Evolutionary conservation across 1,139 yeast genomes (phyloP), one percentile per base, ranked within the genome.

Genomic region (Diutina catenulata): DNA sequence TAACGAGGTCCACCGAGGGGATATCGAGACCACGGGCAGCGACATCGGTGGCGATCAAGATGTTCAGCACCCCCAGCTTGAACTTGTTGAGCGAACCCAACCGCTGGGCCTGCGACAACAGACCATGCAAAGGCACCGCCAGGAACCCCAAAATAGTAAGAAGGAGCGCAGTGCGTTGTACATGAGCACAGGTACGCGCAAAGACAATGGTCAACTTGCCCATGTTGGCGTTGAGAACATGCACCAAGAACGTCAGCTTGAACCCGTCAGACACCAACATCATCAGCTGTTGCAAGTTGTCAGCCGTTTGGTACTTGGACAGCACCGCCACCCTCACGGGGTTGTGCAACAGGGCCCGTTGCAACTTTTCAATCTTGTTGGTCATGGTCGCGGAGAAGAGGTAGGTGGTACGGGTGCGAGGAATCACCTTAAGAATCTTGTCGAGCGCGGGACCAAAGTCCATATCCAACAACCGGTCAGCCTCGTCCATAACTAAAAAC

Each of bases 1-100:
- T 70, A 37, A 91, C 98, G 39, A 84, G 69, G 57, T 91, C 98
- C 32, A 91, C 98, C 20, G 81, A 70, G 5, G 98, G 98, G 44
- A 91, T 91, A 70, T 91, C 98, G 47, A 91, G 71, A 42, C 98
- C 98, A 62, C 98, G 76, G 2, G 98, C 95, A 9, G 97, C 98
- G 33, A 91, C 98, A 61, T 91, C 97, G 1, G 98, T 91, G 9
- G 98, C 98, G 6, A 91, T 87, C 38, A 91, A 64, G 41, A 93
- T 87, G 43, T 75, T 74, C 47, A 87, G 74, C 36, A 74, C 72
- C 4, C 96, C 95, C 1, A 93, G 70, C 53, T 88, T 86, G 68
- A 91, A 91, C 54, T 88, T 81, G 60, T 87, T 93, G 47, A 91
- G 67, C 0, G 97, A 91, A 10, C 96, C 95, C 39, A 91, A 71